Percentiles rank a stretch among this genome's conserved stretches.
Evolutionary conservation across 805 yeast species (phyloP).

Genomic region (Yarrowia osloensis): DNA sequence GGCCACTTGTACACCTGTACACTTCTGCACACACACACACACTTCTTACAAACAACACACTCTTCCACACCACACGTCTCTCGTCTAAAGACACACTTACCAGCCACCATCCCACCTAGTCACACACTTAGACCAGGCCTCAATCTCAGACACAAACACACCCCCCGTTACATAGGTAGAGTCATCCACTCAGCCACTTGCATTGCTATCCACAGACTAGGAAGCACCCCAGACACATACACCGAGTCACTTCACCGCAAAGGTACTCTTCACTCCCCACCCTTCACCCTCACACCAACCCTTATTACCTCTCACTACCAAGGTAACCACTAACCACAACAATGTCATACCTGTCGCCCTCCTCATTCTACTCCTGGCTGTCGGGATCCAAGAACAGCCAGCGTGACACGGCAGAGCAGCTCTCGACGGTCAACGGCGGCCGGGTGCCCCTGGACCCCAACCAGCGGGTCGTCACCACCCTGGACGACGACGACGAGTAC

Average conservation of each 20-base stretch:
- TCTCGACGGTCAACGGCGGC: constrained; percentile 29
- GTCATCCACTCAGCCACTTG: background rate
- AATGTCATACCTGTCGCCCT: constrained; percentile 27
- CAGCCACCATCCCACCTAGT: constrained; percentile 11
- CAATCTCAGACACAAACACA: background rate
- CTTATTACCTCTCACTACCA: background rate
- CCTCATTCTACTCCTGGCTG: constrained; percentile 28
- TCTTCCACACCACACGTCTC: background rate
- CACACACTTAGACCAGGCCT: background rate
- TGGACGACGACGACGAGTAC: constrained; percentile 44
- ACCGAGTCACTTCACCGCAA: background rate
- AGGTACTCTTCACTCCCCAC: background rate
- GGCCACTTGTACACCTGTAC: constrained; percentile 13
- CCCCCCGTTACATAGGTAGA: background rate
- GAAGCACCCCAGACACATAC: background rate
- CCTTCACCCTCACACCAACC: background rate
- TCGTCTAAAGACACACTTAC: background rate
- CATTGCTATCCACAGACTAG: background rate
- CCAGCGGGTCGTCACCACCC: constrained; percentile 28
- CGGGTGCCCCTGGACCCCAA: constrained; percentile 23
- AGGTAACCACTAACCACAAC: background rate
- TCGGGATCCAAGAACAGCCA: constrained; percentile 23
- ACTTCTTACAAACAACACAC: background rate
- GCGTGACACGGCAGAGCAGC: constrained; percentile 20
- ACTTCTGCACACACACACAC: background rate